Conservation (phyloP, 139 green algal species). For the Coelastrella sp. region DNA sequence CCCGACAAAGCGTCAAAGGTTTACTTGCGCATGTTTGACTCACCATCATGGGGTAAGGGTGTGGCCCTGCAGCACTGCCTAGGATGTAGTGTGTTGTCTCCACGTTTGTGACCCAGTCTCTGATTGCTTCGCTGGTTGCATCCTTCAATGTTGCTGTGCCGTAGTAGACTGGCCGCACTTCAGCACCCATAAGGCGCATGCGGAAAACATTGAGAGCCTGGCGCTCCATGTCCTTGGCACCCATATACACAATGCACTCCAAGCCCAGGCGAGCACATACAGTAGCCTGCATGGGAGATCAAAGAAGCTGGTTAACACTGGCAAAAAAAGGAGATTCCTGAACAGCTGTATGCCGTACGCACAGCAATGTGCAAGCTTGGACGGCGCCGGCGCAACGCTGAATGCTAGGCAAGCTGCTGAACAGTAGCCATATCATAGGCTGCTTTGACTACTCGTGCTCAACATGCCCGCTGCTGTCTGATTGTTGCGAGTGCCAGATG, state of each 20-base stretch:
- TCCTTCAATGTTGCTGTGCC: conserved; percentile 99
- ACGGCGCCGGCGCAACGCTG: no score
- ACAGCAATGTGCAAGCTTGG: no score
- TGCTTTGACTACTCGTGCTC: no score
- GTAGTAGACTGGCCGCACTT: conserved; percentile 88
- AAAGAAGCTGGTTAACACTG: no score
- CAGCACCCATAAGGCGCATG: conserved; percentile 97
- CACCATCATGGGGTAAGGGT: conserved; percentile 99
- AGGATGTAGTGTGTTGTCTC: conserved; percentile 99
- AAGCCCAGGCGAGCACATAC: conserved; percentile 96
- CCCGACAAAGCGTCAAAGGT: no score
- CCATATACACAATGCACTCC: conserved; percentile 99
- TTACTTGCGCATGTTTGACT: no score
- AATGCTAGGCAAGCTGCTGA: no score
- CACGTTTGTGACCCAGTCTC: conserved; percentile 99
- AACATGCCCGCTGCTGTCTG: no score
- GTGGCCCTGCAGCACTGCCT: conserved; percentile 94
- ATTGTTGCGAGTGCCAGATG: background rate
- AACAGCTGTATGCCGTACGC: no score
- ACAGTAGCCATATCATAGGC: no score
- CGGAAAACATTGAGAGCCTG: conserved; percentile 99
- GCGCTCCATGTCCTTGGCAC: conserved; percentile 97
- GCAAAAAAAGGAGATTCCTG: no score
- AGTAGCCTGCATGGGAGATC: conserved; percentile 88
- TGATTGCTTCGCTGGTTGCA: conserved; percentile 96